These are phyloP conservation scores for Tanacetum coccineum DNA, from an alignment of 129 eudicot species.

Conservation along the genomic window DNA sequence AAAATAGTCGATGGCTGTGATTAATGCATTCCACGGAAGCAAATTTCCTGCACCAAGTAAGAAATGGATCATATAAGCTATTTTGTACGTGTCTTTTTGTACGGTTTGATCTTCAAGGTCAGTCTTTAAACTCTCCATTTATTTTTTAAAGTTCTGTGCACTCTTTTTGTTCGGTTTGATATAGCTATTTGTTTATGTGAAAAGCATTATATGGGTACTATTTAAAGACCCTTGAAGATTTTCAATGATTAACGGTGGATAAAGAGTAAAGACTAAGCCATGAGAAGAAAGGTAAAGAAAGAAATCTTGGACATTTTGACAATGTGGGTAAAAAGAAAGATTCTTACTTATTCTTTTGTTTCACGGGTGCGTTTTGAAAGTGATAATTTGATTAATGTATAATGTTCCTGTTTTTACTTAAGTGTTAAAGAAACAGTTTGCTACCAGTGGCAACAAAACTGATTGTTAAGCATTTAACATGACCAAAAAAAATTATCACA, in stretches of 20 bases:
- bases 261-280: constrained; percentile 11
- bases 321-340: constrained; percentile 13
- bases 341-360: constrained; percentile 6
- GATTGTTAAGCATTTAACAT: too few relatives aligned
- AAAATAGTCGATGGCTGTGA: constrained; percentile 42
- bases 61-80: constrained; percentile 34
- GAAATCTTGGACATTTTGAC: constrained; percentile 21
- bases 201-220: constrained; percentile 24
- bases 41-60: constrained; percentile 32
- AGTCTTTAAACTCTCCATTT: constrained; percentile 40
- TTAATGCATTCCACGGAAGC: constrained; percentile 36
- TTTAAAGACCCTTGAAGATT: constrained; percentile 15
- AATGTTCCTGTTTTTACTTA: background rate
- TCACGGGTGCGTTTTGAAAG: background rate
- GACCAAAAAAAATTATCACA: too few relatives aligned
- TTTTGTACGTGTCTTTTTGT: constrained; percentile 20
- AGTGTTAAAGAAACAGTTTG: background rate
- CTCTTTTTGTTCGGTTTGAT: constrained; percentile 19
- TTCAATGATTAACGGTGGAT: constrained; percentile 33
- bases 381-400: too few relatives aligned
- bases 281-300: constrained; percentile 20
- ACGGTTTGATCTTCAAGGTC: constrained; percentile 4
- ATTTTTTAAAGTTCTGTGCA: constrained; percentile 13
- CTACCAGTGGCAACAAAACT: too few relatives aligned
- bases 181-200: background rate